Evolutionary conservation across 208 protist genomes (phyloP).

Genomic region (Leishmania amazonensis): DNA sequence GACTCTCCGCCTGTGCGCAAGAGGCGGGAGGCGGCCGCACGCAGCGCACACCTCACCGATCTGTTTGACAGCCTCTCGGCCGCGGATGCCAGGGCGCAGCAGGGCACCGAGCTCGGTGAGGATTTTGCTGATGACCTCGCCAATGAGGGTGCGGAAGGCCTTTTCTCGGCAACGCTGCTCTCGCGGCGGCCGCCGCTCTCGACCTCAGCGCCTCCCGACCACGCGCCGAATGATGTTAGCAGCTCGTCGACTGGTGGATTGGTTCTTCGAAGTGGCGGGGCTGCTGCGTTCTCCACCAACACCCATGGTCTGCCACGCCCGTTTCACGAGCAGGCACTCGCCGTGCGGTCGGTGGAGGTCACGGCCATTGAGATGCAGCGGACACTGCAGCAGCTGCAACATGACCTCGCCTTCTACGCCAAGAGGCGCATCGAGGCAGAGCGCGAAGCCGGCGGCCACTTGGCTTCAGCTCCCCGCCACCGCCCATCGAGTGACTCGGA

Average conservation of each 20-base stretch:
- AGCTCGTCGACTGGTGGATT: slow-evolving; percentile 13
- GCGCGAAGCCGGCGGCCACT: not conserved
- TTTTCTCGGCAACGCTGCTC: not conserved
- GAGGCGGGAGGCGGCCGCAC: slow-evolving; percentile 2
- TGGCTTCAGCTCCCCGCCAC: not conserved
- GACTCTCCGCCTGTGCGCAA: not conserved
- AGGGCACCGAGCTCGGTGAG: not conserved
- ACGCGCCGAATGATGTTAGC: not conserved
- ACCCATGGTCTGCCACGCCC: slow-evolving; percentile 47
- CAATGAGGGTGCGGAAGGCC: not conserved
- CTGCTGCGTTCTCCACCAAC: slow-evolving; percentile 33
- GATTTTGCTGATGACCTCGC: not conserved
- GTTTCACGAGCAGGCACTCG: slow-evolving; percentile 54
- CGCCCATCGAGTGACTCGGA: not conserved
- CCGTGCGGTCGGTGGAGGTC: slow-evolving; percentile 28
- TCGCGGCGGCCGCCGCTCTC: not conserved
- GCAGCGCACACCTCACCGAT: slow-evolving; percentile 17
- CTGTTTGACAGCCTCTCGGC: slow-evolving; percentile 19
- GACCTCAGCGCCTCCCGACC: not conserved
- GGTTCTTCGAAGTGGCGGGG: slow-evolving; percentile 26
- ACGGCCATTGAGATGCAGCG: slow-evolving; percentile 27
- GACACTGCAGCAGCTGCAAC: no score
- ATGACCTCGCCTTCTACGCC: slow-evolving; percentile 3
- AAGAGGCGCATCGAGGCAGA: slow-evolving; percentile 6
- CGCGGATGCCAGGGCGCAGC: slow-evolving; percentile 3